A percentile compares a stretch with the other conserved stretches of the same genome.
These are phyloP conservation scores for Prinsepia uniflora DNA, from an alignment of 306 rosid species.

Conservation along the genomic window DNA sequence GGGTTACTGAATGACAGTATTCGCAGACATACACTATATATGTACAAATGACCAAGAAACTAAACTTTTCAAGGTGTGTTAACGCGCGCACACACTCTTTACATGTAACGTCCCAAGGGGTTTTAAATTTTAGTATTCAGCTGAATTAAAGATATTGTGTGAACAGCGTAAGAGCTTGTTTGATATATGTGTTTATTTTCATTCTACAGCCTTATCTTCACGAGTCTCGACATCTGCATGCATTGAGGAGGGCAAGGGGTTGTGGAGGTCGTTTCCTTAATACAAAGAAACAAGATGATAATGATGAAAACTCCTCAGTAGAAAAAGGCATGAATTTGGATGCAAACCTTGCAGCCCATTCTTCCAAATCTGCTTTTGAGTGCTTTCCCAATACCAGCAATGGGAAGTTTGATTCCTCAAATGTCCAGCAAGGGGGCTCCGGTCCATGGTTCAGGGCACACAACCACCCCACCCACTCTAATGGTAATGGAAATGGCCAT, in stretches of 20 bases:
- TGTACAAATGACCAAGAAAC: background rate
- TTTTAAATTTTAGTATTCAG: background rate
- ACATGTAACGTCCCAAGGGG: background rate
- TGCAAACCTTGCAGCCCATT: constrained; percentile 27
- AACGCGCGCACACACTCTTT: background rate
- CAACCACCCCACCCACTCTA: constrained; percentile 31
- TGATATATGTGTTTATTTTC: constrained; percentile 9
- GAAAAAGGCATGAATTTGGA: constrained; percentile 29
- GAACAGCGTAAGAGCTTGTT: background rate
- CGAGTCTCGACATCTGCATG: constrained; percentile 81
- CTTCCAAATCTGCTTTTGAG: constrained; percentile 24
- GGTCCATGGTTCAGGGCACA: constrained; percentile 28
- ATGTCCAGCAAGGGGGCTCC: constrained; percentile 29
- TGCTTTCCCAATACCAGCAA: constrained; percentile 20
- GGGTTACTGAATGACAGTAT: too few species aligned
- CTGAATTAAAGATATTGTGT: background rate
- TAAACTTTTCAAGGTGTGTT: too few species aligned
- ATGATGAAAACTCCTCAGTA: constrained; percentile 21
- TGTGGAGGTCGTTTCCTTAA: constrained; percentile 86
- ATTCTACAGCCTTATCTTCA: constrained; percentile 79
- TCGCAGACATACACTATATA: background rate
- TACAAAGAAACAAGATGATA: constrained; percentile 49
- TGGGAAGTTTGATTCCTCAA: constrained; percentile 32
- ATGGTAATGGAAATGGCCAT: constrained; percentile 30
- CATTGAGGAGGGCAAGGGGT: constrained; percentile 87